Conservation (phyloP, 75 land plant species). For the Cunninghamia lanceolata region DNA sequence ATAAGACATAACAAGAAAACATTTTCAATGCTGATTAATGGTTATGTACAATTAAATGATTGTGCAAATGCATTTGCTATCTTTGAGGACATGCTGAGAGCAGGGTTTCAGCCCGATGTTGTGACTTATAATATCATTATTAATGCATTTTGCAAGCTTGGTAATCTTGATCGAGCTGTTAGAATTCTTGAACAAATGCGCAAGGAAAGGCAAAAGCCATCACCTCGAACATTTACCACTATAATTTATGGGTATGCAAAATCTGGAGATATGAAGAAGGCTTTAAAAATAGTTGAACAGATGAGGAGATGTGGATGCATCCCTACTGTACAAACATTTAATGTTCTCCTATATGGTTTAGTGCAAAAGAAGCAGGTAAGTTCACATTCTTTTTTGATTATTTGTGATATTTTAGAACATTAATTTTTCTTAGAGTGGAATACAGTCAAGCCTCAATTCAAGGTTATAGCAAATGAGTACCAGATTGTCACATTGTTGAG, state of each 20-base stretch:
- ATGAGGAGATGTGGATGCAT: constrained; percentile 86
- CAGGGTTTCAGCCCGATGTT: constrained; percentile 85
- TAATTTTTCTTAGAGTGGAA: background rate
- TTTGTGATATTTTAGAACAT: background rate
- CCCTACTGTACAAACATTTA: constrained; percentile 78
- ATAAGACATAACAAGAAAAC: constrained; percentile 82
- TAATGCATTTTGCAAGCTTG: constrained; percentile 83
- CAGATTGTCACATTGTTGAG: background rate
- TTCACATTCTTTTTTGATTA: background rate
- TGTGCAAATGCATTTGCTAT: constrained; percentile 80
- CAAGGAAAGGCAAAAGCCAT: constrained; percentile 61
- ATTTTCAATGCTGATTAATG: constrained; percentile 92
- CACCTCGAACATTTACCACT: constrained; percentile 74
- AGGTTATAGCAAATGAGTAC: background rate
- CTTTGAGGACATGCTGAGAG: constrained; percentile 84
- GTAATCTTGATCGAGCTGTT: constrained; percentile 76
- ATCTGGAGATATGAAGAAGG: constrained; percentile 65
- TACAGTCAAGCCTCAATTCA: background rate
- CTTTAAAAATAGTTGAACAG: constrained; percentile 59
- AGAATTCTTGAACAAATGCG: constrained; percentile 68
- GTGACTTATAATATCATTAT: constrained; percentile 84
- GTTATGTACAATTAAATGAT: constrained; percentile 75
- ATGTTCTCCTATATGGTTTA: constrained; percentile 84
- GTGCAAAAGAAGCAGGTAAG: constrained; percentile 75
- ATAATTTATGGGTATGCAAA: constrained; percentile 85